Conservation (phyloP, 257 asterid genomes). For the Marsdenia floribunda region DNA sequence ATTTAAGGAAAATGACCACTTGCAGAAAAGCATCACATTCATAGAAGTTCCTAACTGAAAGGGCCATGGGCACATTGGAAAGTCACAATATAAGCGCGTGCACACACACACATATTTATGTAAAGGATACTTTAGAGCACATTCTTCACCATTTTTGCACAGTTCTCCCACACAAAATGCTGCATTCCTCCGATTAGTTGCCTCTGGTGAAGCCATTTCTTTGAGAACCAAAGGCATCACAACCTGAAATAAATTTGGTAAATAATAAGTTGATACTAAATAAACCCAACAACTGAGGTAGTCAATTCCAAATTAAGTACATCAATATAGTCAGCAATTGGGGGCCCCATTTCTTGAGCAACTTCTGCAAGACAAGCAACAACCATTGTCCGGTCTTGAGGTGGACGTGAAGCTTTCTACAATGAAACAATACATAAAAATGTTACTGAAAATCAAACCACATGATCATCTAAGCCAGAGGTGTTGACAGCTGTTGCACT, state of each 20-base stretch:
- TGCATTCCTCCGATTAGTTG: slow-evolving; percentile 92
- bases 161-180: slow-evolving; percentile 98
- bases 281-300: not conserved
- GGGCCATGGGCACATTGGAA: not conserved
- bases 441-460: not conserved
- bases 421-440: slow-evolving; percentile 10
- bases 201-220: slow-evolving; percentile 76
- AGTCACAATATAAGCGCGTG: not conserved
- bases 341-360: slow-evolving; percentile 98
- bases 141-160: slow-evolving; percentile 89
- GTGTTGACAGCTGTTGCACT: slow-evolving; percentile 27
- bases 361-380: slow-evolving; percentile 99
- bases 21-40: not conserved
- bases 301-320: slow-evolving; percentile 29
- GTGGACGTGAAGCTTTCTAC: slow-evolving; percentile 89
- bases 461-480: not conserved
- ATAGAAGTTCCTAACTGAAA: no score
- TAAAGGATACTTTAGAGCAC: slow-evolving; percentile 74
- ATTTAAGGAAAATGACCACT: slow-evolving; percentile 17
- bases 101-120: not conserved
- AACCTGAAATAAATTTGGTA: slow-evolving; percentile 42
- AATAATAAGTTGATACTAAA: slow-evolving; percentile 14
- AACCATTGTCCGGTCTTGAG: slow-evolving; percentile 94
- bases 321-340: slow-evolving; percentile 80
- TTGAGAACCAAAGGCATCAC: slow-evolving; percentile 84